Conservation (phyloP, 768 basidiomycete genomes). For the Rhodotorula graminis region DNA sequence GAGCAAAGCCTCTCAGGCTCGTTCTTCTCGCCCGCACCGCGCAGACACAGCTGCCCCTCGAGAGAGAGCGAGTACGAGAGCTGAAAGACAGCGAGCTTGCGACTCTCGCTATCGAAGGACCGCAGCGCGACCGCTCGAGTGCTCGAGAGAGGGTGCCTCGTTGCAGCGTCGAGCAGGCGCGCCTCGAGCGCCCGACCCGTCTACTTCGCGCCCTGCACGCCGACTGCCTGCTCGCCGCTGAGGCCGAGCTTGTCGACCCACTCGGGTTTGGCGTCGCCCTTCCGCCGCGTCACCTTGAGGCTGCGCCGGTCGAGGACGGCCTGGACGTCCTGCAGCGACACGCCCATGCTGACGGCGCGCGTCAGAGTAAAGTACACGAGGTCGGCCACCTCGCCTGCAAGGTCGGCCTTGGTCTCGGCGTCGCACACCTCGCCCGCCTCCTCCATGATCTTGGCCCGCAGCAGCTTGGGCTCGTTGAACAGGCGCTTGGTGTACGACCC, state of each 20-base stretch:
- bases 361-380: slow-evolving; percentile 85
- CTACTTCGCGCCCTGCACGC: slow-evolving; percentile 30
- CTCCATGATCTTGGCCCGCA: slow-evolving; percentile 92
- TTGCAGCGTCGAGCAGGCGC: too few species aligned
- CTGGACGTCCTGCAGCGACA: slow-evolving; percentile 77
- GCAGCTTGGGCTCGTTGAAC: slow-evolving; percentile 73
- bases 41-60: too few species aligned
- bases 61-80: too few species aligned
- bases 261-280: slow-evolving; percentile 87
- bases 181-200: too few species aligned
- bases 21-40: too few species aligned
- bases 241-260: slow-evolving; percentile 43
- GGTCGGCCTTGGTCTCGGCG: slow-evolving; percentile 63
- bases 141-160: too few species aligned
- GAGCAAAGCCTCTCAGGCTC: too few species aligned
- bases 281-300: slow-evolving; percentile 73
- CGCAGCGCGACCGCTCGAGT: too few species aligned
- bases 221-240: slow-evolving; percentile 24
- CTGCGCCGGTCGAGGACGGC: slow-evolving; percentile 76
- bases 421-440: slow-evolving; percentile 95
- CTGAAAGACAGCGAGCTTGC: too few species aligned
- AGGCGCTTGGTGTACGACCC: slow-evolving; percentile 87
- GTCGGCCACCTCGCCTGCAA: slow-evolving; percentile 94
- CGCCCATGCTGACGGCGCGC: slow-evolving; percentile 75
- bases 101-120: too few species aligned